Conservation (phyloP, 2,329 filamentous ascomycete species). For the Paraconiothyrium sp. region DNA sequence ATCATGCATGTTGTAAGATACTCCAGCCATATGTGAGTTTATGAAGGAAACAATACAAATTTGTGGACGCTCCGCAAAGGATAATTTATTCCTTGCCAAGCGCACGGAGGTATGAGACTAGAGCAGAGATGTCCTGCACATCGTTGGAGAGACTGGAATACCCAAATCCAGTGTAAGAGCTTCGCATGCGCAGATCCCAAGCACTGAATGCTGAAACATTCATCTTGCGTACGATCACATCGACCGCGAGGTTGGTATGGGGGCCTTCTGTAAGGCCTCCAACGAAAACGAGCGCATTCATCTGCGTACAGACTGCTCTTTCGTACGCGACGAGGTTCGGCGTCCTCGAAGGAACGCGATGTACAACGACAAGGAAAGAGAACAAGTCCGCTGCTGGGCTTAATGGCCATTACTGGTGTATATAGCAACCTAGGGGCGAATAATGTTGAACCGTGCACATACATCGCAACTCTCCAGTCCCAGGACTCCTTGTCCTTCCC, state of each 20-base stretch:
- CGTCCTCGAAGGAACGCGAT: constrained; percentile 22
- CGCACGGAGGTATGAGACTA: constrained; percentile 23
- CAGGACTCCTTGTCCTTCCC: constrained; percentile 18
- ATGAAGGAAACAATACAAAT: constrained; percentile 1
- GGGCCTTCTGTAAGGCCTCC: constrained; percentile 30
- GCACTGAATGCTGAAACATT: constrained; percentile 18
- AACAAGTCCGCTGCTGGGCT: constrained; percentile 23
- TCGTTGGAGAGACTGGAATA: constrained; percentile 30
- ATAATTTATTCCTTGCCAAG: constrained; percentile 20
- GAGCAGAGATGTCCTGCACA: constrained; percentile 23
- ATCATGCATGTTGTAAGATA: constrained; percentile 16
- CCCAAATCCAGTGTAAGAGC: constrained; percentile 30
- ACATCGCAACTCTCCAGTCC: constrained; percentile 21
- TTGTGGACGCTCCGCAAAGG: constrained; percentile 23
- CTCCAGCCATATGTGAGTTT: background rate
- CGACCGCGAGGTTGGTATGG: constrained; percentile 19
- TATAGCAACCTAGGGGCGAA: constrained; percentile 19
- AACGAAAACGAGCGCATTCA: constrained; percentile 27
- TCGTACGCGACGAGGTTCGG: constrained; percentile 28
- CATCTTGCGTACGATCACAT: constrained; percentile 7
- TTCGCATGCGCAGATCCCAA: constrained; percentile 33
- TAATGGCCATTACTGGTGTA: constrained; percentile 24
- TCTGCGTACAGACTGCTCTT: constrained; percentile 16
- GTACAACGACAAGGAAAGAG: constrained; percentile 20
- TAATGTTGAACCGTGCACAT: constrained; percentile 31